Evolutionary conservation across 148 eudicot species (phyloP), one percentile per base, ranked within the genome.

Genomic region (Salicornia ramosissima): DNA sequence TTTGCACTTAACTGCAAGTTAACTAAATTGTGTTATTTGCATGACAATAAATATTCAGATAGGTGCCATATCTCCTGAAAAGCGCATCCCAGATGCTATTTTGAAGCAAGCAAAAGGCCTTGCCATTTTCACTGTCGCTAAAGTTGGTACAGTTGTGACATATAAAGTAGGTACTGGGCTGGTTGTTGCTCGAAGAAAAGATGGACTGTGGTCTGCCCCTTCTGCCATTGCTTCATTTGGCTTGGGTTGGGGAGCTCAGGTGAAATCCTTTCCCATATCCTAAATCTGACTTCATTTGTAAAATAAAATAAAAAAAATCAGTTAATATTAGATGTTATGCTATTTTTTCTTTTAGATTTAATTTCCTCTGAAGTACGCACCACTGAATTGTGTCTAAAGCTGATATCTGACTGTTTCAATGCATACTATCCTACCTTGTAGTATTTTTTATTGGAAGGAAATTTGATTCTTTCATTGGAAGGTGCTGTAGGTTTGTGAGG

Each of bases 211-310:
- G 90, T 86, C 90, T 28, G 86, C 87, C 25, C 90, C 90, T 12
- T 86, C 90, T 64, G 88, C 90, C 45, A 80, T 86, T 70, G 82
- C 88, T 78, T 74, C 90, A 10, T 76, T 86, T 71, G 90, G 90
- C n/a, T 33, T 82, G 51, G 88, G 90, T 47, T 86, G 90, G 88
- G 90, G 90, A 70, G 88, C 83, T 78, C 90, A 86, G 86, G 90
- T 86, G 63, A 64, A 68, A 36, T 43, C 52, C 47, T 39, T 26
- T n/a, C 54, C 10, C 26, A n/a, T 29, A 71, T 40, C 24, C 31
- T 34, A 18, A 8, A 60, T 21, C 21, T 36, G 46, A 39, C 65
- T 31, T 61, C 43, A 36, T 22, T 34, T 8, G 1, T 9, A n/a
- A n/a, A n/a, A n/a, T n/a, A n/a, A n/a, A n/a, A n/a, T n/a, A n/a